Conservation (phyloP, 2,329 filamentous ascomycete genomes). For the Spiromastix sp. region DNA sequence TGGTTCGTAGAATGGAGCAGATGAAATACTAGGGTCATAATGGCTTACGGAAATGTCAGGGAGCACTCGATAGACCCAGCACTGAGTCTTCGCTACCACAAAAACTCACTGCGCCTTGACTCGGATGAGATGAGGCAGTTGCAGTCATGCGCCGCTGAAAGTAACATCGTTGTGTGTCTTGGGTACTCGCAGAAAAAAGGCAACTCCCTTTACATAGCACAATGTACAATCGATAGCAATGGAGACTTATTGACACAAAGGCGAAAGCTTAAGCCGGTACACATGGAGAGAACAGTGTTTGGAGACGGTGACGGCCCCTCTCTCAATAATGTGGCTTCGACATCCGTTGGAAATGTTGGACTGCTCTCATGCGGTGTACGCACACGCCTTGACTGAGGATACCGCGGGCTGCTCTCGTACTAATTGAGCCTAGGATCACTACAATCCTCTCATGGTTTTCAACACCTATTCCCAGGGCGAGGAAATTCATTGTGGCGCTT, state of each 20-base stretch:
- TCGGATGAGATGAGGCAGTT: conserved; percentile 30
- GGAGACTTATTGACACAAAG: conserved; percentile 33
- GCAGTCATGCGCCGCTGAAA: conserved; percentile 21
- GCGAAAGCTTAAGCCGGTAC: conserved; percentile 44
- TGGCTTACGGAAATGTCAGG: conserved; percentile 16
- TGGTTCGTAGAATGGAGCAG: conserved; percentile 18
- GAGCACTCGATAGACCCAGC: conserved; percentile 21
- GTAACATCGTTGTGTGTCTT: conserved; percentile 33
- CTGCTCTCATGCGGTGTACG: conserved; percentile 26
- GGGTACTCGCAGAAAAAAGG: conserved; percentile 35
- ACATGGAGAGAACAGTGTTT: conserved; percentile 43
- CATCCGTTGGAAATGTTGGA: conserved; percentile 31
- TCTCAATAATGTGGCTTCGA: background rate
- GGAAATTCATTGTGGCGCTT: conserved; percentile 39
- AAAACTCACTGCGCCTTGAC: conserved; percentile 20
- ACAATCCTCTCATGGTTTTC: conserved; percentile 41
- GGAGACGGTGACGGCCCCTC: conserved; percentile 33
- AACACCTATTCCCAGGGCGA: conserved; percentile 35
- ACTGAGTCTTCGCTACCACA: conserved; percentile 22
- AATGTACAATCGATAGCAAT: conserved; percentile 33
- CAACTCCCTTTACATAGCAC: conserved; percentile 36
- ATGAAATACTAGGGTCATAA: conserved; percentile 1
- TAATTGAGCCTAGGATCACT: conserved; percentile 46
- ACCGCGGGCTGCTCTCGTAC: conserved; percentile 40
- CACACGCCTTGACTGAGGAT: conserved; percentile 11